These are phyloP conservation scores for Lentinula novae-zelandiae DNA, from an alignment of 1,284 basidiomycete species.

Conservation along the genomic window DNA sequence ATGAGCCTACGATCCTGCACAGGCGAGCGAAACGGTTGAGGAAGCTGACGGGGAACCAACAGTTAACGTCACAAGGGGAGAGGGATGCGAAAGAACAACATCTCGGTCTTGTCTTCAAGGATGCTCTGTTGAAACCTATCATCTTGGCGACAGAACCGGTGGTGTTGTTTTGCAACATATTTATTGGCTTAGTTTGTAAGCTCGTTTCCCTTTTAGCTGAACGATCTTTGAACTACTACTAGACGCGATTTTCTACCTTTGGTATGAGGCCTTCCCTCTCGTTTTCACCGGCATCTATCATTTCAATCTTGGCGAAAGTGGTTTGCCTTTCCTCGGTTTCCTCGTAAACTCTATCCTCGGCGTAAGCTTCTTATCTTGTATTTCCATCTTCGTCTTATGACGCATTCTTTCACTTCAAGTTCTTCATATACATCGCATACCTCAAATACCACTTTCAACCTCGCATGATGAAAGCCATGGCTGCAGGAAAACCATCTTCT, in stretches of 20 bases:
- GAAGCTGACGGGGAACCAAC: constrained; percentile 24
- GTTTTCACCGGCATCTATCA: constrained; percentile 31
- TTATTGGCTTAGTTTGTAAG: constrained; percentile 37
- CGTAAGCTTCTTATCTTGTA: neutral
- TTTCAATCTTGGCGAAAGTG: constrained; percentile 34
- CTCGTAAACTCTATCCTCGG: constrained; percentile 28
- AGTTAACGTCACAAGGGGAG: constrained; percentile 24
- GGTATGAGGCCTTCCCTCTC: constrained; percentile 29
- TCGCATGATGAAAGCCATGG: constrained; percentile 9
- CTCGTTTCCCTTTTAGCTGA: neutral
- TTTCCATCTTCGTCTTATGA: neutral
- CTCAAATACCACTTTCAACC: constrained; percentile 21
- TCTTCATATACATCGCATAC: constrained; percentile 18
- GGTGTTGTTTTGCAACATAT: constrained; percentile 36
- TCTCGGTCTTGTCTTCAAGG: constrained; percentile 19
- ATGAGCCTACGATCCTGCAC: constrained; percentile 37
- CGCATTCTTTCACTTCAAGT: neutral
- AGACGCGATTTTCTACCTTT: constrained; percentile 28
- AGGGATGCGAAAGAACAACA: constrained; percentile 17
- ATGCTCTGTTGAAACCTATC: constrained; percentile 35
- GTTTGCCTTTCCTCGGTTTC: constrained; percentile 48
- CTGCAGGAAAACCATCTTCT: constrained; percentile 11
- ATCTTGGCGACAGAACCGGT: constrained; percentile 41
- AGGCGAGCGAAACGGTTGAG: constrained; percentile 26
- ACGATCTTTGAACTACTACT: neutral